Evolutionary conservation across 2,329 filamentous ascomycete genomes (phyloP), one percentile per base, ranked within the genome.

Genomic region (Calonectria pteridis): DNA sequence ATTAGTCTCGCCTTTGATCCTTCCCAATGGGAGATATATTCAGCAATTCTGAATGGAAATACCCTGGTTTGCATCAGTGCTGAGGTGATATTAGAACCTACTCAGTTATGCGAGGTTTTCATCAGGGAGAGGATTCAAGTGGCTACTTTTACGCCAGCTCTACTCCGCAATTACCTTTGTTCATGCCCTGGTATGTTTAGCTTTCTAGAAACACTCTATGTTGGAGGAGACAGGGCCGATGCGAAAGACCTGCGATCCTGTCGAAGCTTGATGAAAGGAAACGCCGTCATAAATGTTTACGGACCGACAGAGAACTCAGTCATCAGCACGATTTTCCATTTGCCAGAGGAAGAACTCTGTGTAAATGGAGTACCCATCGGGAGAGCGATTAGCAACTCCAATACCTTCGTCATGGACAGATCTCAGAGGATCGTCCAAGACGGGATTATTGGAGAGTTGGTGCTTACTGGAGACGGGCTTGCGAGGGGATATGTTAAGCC

Each of bases 381-480:
- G 4, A 10, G 49, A 29, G 23, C 49, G 1, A 5, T 51, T 6
- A 51, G 26, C 23, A 51, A 51, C 20, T 51, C 49, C 5, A 13
- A 26, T 1, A 23, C 49, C 6, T 51, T 28, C 16, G 23, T 51
- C 6, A 51, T 51, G 49, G 49, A 51, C 28, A 23, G 13, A 16
- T 26, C 18, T 1, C 49, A 51, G 26, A 23, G 11, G 2, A 9
- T 51, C 3, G 23, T 51, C 20, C 23, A 1, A 81, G 81, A 79
- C 82, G n/a, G n/a, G n/a, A n/a, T n/a, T n/a, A n/a, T n/a, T n/a
- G n/a, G n/a, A n/a, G n/a, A n/a, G n/a, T n/a, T n/a, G n/a, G n/a
- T n/a, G n/a, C n/a, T n/a, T n/a, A n/a, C n/a, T n/a, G n/a, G n/a
- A n/a, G n/a, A n/a, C n/a, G n/a, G n/a, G n/a, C n/a, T n/a, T n/a